phyloP scores from a whole-genome alignment of 2,329 filamentous ascomycete species.

The Pseudohalonectria lignicola region DNA sequence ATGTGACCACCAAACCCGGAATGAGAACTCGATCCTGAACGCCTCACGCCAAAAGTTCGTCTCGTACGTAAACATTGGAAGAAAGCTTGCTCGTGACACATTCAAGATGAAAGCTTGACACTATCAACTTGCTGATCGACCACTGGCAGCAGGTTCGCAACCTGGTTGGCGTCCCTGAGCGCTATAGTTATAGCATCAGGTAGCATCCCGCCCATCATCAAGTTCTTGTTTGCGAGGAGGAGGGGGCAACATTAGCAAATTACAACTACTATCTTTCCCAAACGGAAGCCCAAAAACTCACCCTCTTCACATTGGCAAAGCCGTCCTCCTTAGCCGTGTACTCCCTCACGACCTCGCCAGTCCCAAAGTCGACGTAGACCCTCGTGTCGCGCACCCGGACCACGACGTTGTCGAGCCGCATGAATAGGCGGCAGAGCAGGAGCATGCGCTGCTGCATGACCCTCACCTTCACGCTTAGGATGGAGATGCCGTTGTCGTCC shows the following conservation, averaged over 20 bases:
- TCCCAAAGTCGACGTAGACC: conserved; percentile 81
- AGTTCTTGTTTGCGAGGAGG: conserved; percentile 23
- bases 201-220: conserved; percentile 35
- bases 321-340: conserved; percentile 79
- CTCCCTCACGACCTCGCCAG: conserved; percentile 71
- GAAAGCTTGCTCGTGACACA: no score
- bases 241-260: not conserved
- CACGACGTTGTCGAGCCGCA: conserved; percentile 85
- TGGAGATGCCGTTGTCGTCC: conserved; percentile 90
- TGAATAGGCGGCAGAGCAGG: conserved; percentile 76
- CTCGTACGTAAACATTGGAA: no score
- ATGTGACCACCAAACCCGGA: no score
- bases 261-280: conserved; percentile 7
- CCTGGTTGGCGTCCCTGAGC: conserved; percentile 68
- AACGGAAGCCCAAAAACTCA: conserved; percentile 33
- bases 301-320: conserved; percentile 66
- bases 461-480: conserved; percentile 81
- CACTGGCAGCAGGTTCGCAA: conserved; percentile 58
- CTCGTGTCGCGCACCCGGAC: conserved; percentile 82
- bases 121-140: conserved; percentile 57
- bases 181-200: conserved; percentile 67
- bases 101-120: conserved; percentile 12
- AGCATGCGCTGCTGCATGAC: conserved; percentile 88
- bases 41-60: no score
- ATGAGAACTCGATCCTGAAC: no score